Percentiles rank a stretch among this genome's conserved stretches.
Conservation (phyloP, 1,139 yeast species). For the Diutina rugosa region DNA sequence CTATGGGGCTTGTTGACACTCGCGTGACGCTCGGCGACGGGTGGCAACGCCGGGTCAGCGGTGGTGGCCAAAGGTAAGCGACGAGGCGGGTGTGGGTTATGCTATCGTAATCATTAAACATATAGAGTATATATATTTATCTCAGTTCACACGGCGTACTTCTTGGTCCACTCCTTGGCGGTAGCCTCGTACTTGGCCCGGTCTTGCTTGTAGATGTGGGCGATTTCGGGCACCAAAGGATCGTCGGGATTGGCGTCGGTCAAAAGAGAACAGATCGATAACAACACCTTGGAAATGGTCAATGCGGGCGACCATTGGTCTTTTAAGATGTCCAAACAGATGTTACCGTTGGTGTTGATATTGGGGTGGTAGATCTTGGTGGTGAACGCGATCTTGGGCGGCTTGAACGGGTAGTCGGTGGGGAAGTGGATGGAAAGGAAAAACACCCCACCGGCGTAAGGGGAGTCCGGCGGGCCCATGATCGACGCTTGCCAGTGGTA, state of each 20-base stretch:
- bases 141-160: constrained; percentile 66
- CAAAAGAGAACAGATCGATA: constrained; percentile 79
- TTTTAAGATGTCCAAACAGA: constrained; percentile 73
- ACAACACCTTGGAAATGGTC: constrained; percentile 77
- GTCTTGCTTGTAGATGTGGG: constrained; percentile 92
- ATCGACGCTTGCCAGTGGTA: constrained; percentile 97
- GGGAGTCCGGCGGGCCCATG: constrained; percentile 92
- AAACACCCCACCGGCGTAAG: constrained; percentile 89
- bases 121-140: constrained; percentile 1
- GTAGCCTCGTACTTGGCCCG: constrained; percentile 91
- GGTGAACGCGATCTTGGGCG: constrained; percentile 84
- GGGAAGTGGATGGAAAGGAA: constrained; percentile 89
- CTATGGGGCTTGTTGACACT: too few species aligned
- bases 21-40: not conserved
- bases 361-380: constrained; percentile 88
- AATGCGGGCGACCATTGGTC: constrained; percentile 91
- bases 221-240: constrained; percentile 97
- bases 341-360: constrained; percentile 79
- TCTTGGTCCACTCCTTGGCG: constrained; percentile 98
- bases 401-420: constrained; percentile 89
- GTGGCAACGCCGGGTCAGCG: not conserved
- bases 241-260: constrained; percentile 99
- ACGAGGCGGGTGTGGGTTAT: not conserved
- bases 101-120: constrained; percentile 2
- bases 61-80: too few species aligned